Conservation (phyloP, 208 protist species). For the Novymonas esmeraldas region DNA sequence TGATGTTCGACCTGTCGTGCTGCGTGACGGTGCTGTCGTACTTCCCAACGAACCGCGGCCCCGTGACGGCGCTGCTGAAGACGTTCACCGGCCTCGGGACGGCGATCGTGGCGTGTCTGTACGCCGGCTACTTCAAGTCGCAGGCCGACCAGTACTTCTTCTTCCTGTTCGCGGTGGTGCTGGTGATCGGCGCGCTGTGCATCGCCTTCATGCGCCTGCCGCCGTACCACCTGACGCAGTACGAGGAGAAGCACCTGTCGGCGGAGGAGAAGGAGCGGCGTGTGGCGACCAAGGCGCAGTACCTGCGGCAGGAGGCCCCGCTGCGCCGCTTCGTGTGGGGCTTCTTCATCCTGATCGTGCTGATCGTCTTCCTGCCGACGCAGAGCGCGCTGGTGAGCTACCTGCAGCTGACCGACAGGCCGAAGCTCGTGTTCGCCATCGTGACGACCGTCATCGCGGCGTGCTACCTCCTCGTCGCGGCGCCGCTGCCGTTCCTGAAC, state of each 20-base stretch:
- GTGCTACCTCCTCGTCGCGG: slow-evolving; percentile 25
- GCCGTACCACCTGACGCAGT: slow-evolving; percentile 56
- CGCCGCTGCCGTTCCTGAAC: slow-evolving; percentile 39
- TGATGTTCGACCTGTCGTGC: slow-evolving; percentile 44
- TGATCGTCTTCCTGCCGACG: slow-evolving; percentile 57
- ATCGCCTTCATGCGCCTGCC: slow-evolving; percentile 52
- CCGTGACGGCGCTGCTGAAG: slow-evolving; percentile 61
- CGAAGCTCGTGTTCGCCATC: slow-evolving; percentile 49
- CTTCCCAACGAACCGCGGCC: slow-evolving; percentile 54
- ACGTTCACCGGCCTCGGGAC: slow-evolving; percentile 66
- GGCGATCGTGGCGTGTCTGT: slow-evolving; percentile 45
- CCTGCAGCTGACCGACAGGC: slow-evolving; percentile 16
- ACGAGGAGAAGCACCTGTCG: slow-evolving; percentile 35
- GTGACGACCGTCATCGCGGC: slow-evolving; percentile 31
- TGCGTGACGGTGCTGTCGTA: slow-evolving; percentile 50
- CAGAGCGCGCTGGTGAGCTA: slow-evolving; percentile 46
- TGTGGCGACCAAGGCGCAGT: slow-evolving; percentile 35
- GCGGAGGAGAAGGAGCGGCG: slow-evolving; percentile 40
- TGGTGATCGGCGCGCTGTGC: slow-evolving; percentile 22
- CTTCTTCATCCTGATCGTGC: slow-evolving; percentile 42
- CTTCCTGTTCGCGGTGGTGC: slow-evolving; percentile 43
- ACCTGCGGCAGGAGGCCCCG: slow-evolving; percentile 52
- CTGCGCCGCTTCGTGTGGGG: slow-evolving; percentile 52
- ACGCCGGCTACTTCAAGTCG: slow-evolving; percentile 37
- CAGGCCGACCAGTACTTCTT: slow-evolving; percentile 35